Conservation (phyloP, 2,329 filamentous ascomycete genomes). For the Claviceps humidiphila region DNA sequence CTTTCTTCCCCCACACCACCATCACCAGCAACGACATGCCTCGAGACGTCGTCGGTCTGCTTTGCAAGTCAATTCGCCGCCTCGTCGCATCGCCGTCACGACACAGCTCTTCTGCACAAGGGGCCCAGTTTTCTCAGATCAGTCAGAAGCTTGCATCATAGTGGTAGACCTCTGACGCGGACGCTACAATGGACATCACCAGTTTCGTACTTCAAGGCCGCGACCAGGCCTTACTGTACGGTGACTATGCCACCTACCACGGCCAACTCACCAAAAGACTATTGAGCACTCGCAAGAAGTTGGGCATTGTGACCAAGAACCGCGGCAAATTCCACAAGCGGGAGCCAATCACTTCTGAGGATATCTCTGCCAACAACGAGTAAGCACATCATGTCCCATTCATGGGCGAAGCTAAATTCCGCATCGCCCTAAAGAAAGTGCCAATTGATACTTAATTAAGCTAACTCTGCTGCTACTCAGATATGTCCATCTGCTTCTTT, state of each 20-base stretch:
- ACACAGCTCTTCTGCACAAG: neutral
- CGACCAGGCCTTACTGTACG: constrained; percentile 72
- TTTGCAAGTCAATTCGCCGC: neutral
- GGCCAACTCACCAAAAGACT: constrained; percentile 67
- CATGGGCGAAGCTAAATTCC: too few species aligned
- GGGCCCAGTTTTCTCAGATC: neutral
- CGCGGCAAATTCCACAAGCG: constrained; percentile 74
- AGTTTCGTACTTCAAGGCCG: constrained; percentile 66
- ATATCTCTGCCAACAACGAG: constrained; percentile 38
- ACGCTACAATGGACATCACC: constrained; percentile 68
- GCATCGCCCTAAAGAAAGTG: too few species aligned
- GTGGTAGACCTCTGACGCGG: constrained; percentile 42
- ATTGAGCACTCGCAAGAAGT: constrained; percentile 70
- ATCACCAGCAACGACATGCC: neutral
- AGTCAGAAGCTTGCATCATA: neutral
- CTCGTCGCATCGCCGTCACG: neutral
- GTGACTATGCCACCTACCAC: constrained; percentile 80
- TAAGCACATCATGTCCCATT: neutral
- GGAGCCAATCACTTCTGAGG: constrained; percentile 54
- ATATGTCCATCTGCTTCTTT: constrained; percentile 64
- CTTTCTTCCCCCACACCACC: neutral
- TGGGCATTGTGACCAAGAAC: constrained; percentile 72
- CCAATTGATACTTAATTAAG: neutral
- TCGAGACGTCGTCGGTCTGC: neutral
- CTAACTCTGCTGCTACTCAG: constrained; percentile 27